These are phyloP conservation scores for Syzygium malaccense DNA, from an alignment of 441 rosid genomes.

Conservation along the genomic window DNA sequence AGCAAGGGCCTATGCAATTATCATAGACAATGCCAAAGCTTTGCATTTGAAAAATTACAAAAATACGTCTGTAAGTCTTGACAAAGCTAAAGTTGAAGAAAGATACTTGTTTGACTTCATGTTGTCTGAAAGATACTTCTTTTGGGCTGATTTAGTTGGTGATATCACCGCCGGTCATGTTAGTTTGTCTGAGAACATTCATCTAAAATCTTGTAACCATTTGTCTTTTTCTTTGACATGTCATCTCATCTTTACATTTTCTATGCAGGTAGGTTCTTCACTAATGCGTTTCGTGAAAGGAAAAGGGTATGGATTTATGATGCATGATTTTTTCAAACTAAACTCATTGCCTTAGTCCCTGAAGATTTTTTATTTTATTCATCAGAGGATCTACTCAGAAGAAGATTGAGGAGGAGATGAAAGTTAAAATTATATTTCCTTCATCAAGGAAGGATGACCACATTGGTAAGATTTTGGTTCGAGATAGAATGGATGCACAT, in stretches of 20 bases:
- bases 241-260: constrained; percentile 7
- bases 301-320: constrained; percentile 49
- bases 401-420: constrained; percentile 68
- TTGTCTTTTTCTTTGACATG: not conserved
- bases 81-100: not conserved
- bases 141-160: not conserved
- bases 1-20: not conserved
- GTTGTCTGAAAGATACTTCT: not conserved
- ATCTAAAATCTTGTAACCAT: not conserved
- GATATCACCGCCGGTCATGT: not conserved
- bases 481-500: not conserved
- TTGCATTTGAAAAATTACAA: not conserved
- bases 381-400: constrained; percentile 57
- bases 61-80: not conserved
- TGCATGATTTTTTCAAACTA: constrained; percentile 1
- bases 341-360: constrained; percentile 3
- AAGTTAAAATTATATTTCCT: constrained; percentile 66
- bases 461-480: constrained; percentile 37
- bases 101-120: not conserved
- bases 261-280: constrained; percentile 73
- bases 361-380: constrained; percentile 10
- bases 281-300: constrained; percentile 64
- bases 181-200: not conserved
- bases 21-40: not conserved
- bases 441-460: constrained; percentile 57